These are phyloP conservation scores for Fomitopsis palustris DNA, from an alignment of 1,284 basidiomycete genomes.

Conservation along the genomic window DNA sequence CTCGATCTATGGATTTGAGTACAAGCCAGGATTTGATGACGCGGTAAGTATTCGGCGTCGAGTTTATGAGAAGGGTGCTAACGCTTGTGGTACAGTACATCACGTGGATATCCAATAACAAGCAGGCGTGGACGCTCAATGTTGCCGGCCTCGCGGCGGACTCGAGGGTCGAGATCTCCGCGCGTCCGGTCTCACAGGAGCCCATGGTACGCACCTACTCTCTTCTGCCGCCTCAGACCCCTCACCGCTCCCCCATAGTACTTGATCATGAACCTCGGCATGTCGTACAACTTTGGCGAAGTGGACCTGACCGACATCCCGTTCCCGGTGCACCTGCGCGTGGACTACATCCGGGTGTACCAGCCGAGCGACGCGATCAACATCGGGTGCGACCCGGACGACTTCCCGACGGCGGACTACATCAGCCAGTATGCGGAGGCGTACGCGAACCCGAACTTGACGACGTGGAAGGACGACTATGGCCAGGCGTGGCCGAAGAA, in stretches of 20 bases:
- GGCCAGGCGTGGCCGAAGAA: conserved; percentile 34
- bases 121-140: conserved; percentile 56
- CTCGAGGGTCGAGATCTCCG: conserved; percentile 44
- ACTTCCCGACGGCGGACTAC: conserved; percentile 51
- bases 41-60: conserved; percentile 29
- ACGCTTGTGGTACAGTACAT: conserved; percentile 41
- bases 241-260: conserved; percentile 25
- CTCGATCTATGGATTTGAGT: conserved; percentile 47
- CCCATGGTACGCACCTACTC: conserved; percentile 47
- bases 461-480: conserved; percentile 35
- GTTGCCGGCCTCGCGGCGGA: conserved; percentile 54
- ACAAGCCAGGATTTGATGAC: conserved; percentile 33
- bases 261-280: conserved; percentile 53
- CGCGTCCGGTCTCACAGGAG: conserved; percentile 59
- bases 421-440: conserved; percentile 38
- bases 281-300: conserved; percentile 52
- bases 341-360: conserved; percentile 63
- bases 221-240: background rate
- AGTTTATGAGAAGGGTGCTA: background rate
- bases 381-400: conserved; percentile 51
- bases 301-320: conserved; percentile 39
- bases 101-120: conserved; percentile 53
- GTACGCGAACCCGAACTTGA: conserved; percentile 38
- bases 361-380: conserved; percentile 42
- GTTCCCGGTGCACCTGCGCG: conserved; percentile 46